Percentiles rank a stretch among this genome's conserved stretches.
These are phyloP conservation scores for Meripilus lineatus DNA, from an alignment of 1,284 basidiomycete genomes.

Conservation along the genomic window DNA sequence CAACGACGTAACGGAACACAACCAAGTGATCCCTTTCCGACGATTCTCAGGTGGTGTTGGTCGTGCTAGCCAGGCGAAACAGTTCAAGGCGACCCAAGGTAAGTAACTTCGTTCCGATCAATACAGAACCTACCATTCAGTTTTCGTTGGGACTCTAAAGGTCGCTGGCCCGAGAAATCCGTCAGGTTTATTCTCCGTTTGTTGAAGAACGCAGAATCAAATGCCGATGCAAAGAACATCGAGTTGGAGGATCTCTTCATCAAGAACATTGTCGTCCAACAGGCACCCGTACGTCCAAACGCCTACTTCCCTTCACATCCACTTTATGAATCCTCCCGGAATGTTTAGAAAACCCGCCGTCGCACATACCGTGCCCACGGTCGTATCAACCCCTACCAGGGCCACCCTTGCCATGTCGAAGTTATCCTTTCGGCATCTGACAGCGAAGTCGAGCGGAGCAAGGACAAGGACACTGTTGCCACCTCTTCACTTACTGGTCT, in stretches of 20 bases:
- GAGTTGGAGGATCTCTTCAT: conserved; percentile 90
- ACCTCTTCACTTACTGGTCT: conserved; percentile 52
- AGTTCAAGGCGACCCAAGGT: conserved; percentile 97
- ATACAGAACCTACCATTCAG: neutral
- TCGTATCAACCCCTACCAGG: conserved; percentile 90
- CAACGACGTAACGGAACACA: conserved; percentile 93
- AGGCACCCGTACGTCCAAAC: conserved; percentile 78
- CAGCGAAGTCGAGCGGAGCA: conserved; percentile 3
- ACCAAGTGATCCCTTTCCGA: conserved; percentile 96
- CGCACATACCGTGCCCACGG: conserved; percentile 99
- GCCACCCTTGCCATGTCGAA: conserved; percentile 94
- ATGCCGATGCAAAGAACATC: conserved; percentile 97
- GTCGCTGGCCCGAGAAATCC: conserved; percentile 99
- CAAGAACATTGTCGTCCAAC: conserved; percentile 98
- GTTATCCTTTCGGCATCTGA: conserved; percentile 60
- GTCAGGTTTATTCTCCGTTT: conserved; percentile 93
- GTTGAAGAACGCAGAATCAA: conserved; percentile 98
- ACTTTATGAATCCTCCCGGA: neutral
- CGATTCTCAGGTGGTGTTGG: conserved; percentile 97
- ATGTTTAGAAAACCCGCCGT: conserved; percentile 89
- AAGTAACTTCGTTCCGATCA: conserved; percentile 25
- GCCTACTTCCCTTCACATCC: conserved; percentile 1
- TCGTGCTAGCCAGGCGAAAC: conserved; percentile 95
- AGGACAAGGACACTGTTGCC: conserved; percentile 37
- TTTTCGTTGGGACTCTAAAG: conserved; percentile 41